Percentiles rank a stretch among this genome's conserved stretches.
These are phyloP conservation scores for Agroathelia rolfsii DNA, from an alignment of 1,284 basidiomycete species.

Conservation along the genomic window DNA sequence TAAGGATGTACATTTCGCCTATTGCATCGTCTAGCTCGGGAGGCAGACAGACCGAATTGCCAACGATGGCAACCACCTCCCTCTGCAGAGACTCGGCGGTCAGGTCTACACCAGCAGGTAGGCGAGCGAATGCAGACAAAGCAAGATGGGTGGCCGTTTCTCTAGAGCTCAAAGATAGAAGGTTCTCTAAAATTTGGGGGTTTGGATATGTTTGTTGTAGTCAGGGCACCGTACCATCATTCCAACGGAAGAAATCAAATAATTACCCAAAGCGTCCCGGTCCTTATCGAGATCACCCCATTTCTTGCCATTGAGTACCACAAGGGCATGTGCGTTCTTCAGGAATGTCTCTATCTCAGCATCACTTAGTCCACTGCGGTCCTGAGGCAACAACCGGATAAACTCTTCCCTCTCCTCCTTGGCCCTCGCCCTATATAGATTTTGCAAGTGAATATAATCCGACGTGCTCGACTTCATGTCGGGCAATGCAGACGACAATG, in stretches of 20 bases:
- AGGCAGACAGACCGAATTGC: constrained; percentile 35
- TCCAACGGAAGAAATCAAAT: no score
- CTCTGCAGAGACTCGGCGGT: constrained; percentile 25
- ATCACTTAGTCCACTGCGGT: constrained; percentile 32
- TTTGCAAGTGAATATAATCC: constrained; percentile 75
- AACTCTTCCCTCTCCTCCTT: constrained; percentile 58
- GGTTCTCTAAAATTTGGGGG: no score
- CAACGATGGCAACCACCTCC: constrained; percentile 23
- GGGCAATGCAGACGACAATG: constrained; percentile 62
- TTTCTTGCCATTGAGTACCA: constrained; percentile 64
- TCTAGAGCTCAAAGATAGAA: no score
- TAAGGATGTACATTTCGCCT: constrained; percentile 67
- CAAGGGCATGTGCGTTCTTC: constrained; percentile 81
- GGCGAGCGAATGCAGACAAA: constrained; percentile 52
- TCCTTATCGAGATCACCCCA: constrained; percentile 53
- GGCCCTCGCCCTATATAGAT: constrained; percentile 64
- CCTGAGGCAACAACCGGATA: constrained; percentile 30
- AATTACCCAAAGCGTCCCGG: constrained; percentile 47
- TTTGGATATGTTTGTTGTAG: no score
- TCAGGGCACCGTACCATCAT: no score
- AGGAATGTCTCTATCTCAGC: constrained; percentile 75
- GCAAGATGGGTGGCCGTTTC: constrained; percentile 58
- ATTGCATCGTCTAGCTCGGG: constrained; percentile 56
- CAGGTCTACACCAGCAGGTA: constrained; percentile 11
- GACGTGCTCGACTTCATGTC: constrained; percentile 93